These are phyloP conservation scores for Ophiostoma australiae DNA, from an alignment of 2,329 filamentous ascomycete genomes.

Conservation along the genomic window DNA sequence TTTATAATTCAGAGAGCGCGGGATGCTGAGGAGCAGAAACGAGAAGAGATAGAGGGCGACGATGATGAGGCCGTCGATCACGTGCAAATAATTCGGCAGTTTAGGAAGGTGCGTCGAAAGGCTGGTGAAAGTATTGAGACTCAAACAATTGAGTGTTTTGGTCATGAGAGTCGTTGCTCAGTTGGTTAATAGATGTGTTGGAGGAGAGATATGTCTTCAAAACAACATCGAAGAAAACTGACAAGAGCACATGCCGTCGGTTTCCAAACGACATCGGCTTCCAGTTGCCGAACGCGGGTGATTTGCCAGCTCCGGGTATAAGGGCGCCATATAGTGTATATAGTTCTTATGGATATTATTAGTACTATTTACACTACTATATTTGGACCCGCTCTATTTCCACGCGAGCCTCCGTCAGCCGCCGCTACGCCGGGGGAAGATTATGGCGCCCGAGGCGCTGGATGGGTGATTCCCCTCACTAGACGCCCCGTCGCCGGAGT, in stretches of 20 bases:
- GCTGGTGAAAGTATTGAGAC: not conserved
- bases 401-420: not conserved
- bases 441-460: not conserved
- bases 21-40: not conserved
- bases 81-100: not conserved
- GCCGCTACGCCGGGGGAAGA: slow-evolving; percentile 5
- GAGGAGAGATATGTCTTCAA: not conserved
- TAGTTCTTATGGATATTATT: not conserved
- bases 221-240: not conserved
- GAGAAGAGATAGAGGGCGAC: not conserved
- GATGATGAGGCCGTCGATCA: slow-evolving; percentile 1
- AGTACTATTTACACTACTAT: not conserved
- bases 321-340: not conserved
- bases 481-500: not conserved
- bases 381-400: slow-evolving; percentile 6
- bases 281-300: not conserved
- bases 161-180: not conserved
- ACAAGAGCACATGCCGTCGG: slow-evolving; percentile 6
- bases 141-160: not conserved
- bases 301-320: slow-evolving; percentile 5
- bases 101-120: not conserved
- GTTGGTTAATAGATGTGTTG: not conserved
- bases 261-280: not conserved
- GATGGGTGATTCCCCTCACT: not conserved
- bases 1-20: not conserved